phyloP scores from a whole-genome alignment of 2,329 filamentous ascomycete genomes.

The Cladosporium sp. region DNA sequence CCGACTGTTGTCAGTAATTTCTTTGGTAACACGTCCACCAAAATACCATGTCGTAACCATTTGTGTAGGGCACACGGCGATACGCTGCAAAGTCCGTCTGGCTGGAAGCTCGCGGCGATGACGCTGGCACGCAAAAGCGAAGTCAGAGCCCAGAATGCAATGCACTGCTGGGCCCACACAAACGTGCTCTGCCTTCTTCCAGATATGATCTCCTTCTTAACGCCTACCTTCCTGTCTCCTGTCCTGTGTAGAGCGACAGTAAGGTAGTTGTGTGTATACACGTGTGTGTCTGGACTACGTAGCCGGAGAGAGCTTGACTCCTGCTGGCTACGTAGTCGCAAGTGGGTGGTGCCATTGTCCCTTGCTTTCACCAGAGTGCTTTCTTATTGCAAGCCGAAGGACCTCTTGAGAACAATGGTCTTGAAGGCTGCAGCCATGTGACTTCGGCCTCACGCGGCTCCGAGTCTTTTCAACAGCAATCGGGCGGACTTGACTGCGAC shows the following conservation, averaged over 20 bases:
- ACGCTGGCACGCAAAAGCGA: neutral
- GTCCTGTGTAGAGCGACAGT: neutral
- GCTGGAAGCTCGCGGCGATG: neutral
- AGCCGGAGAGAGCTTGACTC: no score
- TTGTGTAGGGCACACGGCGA: neutral
- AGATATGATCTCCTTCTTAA: neutral
- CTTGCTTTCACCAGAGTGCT: neutral
- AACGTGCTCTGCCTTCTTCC: neutral
- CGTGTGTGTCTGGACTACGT: no score
- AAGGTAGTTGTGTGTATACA: neutral
- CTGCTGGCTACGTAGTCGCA: no score
- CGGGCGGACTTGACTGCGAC: neutral
- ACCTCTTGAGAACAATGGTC: neutral
- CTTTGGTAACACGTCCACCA: neutral
- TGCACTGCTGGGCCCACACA: neutral
- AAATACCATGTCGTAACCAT: neutral
- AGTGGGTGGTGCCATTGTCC: no score
- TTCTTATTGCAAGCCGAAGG: neutral
- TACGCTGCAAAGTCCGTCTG: slow-evolving; percentile 7
- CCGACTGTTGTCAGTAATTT: neutral
- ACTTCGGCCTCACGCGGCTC: neutral
- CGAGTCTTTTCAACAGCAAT: neutral
- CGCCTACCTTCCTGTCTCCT: neutral
- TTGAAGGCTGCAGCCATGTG: neutral
- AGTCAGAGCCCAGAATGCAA: neutral